Base-by-base conservation (phyloP, 1,139 yeast species). In the Fermentozyma sake region DNA sequence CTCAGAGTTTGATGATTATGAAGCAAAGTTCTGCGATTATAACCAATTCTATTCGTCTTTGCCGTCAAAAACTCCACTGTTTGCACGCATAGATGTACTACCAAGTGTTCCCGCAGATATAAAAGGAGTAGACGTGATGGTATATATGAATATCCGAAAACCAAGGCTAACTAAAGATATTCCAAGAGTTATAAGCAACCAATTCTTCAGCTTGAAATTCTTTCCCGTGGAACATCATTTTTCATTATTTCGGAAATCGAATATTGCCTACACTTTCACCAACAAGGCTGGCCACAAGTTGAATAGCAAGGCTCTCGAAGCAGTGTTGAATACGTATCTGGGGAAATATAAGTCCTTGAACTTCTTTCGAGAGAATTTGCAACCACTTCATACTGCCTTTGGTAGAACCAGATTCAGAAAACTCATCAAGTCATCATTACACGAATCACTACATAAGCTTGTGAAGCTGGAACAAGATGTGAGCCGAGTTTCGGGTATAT, bases 361-460 rank as follows among this genome's bases (percentile, higher is more conserved):
- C 6, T 60, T 44, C 30, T 61, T 64, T 35, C 37, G 39, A 13
- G 42, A 44, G 16, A 49, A 47, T 20, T 35, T 42, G 2, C 44
- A 43, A 24, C 72, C 72, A 0, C 37, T 58, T 24, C 46, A 49
- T 10, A 51, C 65, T 1, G 67, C 72, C 2, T 55, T 55, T 16
- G 55, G 55, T 3, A 39, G 73, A 30, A 35, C 52, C 5, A 38
- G 42, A 18, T 51, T 45, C 31, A 45, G 63, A 10, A 57, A 52
- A 29, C 29, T 52, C 9, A 39, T 61, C 10, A 61, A 52, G 29
- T 17, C 37, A 9, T 31, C 41, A 5, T 37, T 63, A 7, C 51
- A 48, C 30, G 37, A 44, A 6, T 38, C 57, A 3, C 27, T 55
- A 3, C 44, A 35, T 5, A 28, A 36, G 18, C 26, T 33, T n/a